phyloP scores from a whole-genome alignment of 116 monocot genomes.

The Cymodocea nodosa region DNA sequence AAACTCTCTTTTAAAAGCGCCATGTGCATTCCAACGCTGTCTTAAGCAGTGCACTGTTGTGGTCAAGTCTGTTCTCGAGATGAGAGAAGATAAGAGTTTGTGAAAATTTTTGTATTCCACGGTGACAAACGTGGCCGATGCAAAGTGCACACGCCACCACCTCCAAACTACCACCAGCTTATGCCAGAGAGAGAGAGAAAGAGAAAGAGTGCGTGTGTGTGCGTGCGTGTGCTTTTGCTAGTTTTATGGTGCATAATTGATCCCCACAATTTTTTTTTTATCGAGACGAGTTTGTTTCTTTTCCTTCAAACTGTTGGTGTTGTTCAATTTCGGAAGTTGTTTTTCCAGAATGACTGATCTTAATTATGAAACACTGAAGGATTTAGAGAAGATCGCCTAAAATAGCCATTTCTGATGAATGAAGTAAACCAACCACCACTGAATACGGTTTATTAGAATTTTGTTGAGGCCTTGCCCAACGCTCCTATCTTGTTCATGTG shows the following conservation, averaged over 20 bases:
- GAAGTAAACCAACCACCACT: too few species aligned
- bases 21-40: slow-evolving; percentile 6
- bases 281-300: too few species aligned
- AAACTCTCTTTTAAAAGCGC: neutral
- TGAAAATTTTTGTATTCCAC: neutral
- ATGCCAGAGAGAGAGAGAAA: neutral
- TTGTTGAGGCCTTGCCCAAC: too few species aligned
- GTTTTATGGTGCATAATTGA: neutral
- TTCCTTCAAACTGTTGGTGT: too few species aligned
- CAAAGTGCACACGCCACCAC: neutral
- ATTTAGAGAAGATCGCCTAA: too few species aligned
- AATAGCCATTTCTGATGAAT: too few species aligned
- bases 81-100: slow-evolving; percentile 3
- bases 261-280: neutral
- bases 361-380: too few species aligned
- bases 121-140: neutral
- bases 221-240: neutral
- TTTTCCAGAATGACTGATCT: too few species aligned
- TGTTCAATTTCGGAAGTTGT: too few species aligned
- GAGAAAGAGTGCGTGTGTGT: neutral
- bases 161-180: neutral
- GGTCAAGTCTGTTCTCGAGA: slow-evolving; percentile 11
- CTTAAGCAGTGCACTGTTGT: slow-evolving; percentile 4
- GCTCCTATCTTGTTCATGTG: too few species aligned
- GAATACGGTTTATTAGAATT: too few species aligned